Evolutionary conservation across 1,284 basidiomycete genomes (phyloP).

Genomic region (Amylostereum areolatum): DNA sequence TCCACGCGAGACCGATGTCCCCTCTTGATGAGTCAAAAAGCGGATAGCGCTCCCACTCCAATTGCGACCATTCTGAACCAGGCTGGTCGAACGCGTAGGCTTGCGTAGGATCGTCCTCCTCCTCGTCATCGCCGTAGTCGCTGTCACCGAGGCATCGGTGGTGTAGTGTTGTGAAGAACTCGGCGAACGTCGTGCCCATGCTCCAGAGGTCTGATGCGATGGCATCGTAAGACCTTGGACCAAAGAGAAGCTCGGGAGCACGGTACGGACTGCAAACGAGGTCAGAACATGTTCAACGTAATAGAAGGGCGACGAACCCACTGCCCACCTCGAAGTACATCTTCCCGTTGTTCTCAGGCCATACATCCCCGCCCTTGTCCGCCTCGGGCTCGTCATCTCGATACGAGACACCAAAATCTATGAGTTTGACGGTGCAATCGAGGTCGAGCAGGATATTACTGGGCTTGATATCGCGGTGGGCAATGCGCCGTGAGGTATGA

Average conservation of each 20-base stretch:
- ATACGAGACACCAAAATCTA: constrained; percentile 88
- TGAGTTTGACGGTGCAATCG: constrained; percentile 61
- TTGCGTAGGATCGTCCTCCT: constrained; percentile 13
- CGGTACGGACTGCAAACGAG: constrained; percentile 61
- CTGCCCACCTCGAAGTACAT: constrained; percentile 85
- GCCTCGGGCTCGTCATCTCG: constrained; percentile 23
- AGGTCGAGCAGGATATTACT: constrained; percentile 68
- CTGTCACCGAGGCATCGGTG: constrained; percentile 24
- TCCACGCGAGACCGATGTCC: constrained; percentile 79
- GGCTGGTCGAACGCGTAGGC: constrained; percentile 14
- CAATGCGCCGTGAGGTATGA: constrained; percentile 40
- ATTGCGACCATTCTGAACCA: constrained; percentile 18
- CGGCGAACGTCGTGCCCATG: constrained; percentile 67
- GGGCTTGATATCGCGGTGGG: constrained; percentile 90
- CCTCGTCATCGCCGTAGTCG: constrained; percentile 27
- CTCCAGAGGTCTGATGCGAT: constrained; percentile 84
- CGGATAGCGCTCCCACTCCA: constrained; percentile 46
- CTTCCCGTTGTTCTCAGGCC: constrained; percentile 51
- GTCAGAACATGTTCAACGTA: background rate
- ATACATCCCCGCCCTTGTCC: constrained; percentile 37
- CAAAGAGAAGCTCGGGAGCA: constrained; percentile 89
- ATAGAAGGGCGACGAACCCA: constrained; percentile 46
- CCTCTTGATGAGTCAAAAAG: constrained; percentile 69
- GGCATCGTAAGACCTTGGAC: constrained; percentile 64
- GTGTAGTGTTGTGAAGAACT: constrained; percentile 72